These are phyloP conservation scores for Pterothamnion heteromorphum DNA, from an alignment of 31 red algal species.

Conservation along the genomic window DNA sequence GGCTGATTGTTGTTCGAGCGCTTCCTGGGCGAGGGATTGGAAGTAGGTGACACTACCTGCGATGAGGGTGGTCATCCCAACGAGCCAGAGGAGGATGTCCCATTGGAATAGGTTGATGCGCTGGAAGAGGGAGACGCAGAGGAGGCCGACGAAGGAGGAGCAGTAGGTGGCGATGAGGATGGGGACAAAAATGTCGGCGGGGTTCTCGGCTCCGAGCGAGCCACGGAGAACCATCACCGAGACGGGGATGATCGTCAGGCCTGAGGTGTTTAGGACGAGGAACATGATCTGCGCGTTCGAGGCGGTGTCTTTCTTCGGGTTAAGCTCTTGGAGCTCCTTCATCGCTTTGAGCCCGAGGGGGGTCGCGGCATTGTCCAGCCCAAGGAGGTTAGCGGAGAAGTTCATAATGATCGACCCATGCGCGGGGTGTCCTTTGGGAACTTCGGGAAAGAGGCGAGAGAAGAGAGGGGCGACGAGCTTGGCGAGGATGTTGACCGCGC, in stretches of 20 bases:
- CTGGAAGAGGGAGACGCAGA: neutral
- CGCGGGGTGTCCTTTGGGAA: slow-evolving; percentile 14
- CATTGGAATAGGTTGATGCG: neutral
- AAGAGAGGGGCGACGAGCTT: neutral
- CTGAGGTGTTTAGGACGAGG: slow-evolving; percentile 11
- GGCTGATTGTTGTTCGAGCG: neutral
- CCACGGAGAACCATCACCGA: neutral
- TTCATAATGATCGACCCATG: neutral
- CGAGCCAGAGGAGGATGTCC: neutral
- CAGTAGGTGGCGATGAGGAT: neutral
- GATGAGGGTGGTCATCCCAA: neutral
- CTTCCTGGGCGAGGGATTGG: neutral
- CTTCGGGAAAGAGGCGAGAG: neutral
- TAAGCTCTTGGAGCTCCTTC: slow-evolving; percentile 4
- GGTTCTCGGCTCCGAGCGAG: neutral
- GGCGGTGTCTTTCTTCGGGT: slow-evolving; percentile 8
- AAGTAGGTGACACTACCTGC: neutral
- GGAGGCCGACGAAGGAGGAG: neutral
- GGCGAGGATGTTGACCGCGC: neutral
- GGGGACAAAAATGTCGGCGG: neutral
- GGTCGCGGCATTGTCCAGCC: slow-evolving; percentile 32
- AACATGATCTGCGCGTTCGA: neutral
- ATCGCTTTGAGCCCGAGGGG: slow-evolving; percentile 31
- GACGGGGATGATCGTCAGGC: neutral
- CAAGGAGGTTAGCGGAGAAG: slow-evolving; percentile 11